Base-by-base conservation (phyloP, 495 filamentous ascomycete genomes). In the Penicillium malachiteum region DNA sequence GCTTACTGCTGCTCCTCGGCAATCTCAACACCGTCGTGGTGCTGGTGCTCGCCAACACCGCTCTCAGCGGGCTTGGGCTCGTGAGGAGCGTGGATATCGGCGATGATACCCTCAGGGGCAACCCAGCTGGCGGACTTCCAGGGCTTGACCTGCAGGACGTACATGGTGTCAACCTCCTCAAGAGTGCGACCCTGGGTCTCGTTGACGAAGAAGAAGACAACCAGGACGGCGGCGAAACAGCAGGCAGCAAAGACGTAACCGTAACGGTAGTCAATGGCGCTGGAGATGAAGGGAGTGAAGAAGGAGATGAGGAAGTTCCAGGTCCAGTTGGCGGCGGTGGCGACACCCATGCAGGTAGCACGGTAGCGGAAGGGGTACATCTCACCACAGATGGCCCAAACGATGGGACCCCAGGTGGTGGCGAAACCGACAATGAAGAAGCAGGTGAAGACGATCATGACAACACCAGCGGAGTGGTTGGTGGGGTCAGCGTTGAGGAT, bases 281-380 rank as follows among this genome's bases (percentile, higher is more conserved):
- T 67, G 38, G 78, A 83, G 64, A 90, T 89, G 69, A 89, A 86
- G 7, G 90, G 89, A 2, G 90, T 91, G 75, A 92, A 89, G 79
- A 94, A 91, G 10, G 85, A 84, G 62, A 94, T 85, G 59, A 93
- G 69, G 78, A 93, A 96, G 71, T 95, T 96, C 87, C 86, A 94
- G 52, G 85, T 81, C 91, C 91, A 96, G 76, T 95, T 96, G 50
- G 84, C 81, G 6, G 87, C 84, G 0, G 91, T 94, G 13, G 87
- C 87, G 14, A 92, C 65, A 34, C 85, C 88, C 80, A 92, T 91
- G 60, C 81, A 85, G 32, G 83, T 81, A 16, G 87, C 88, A 41
- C 90, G 84, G 70, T 91, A 90, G 45, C 84, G 79, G 52, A 84
- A 79, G 17, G 91, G 91, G 69, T 90, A 96, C 63, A 94, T 82